Base-by-base conservation (phyloP, 352 stramenopile genomes). In the Phytopythium litorale region DNA sequence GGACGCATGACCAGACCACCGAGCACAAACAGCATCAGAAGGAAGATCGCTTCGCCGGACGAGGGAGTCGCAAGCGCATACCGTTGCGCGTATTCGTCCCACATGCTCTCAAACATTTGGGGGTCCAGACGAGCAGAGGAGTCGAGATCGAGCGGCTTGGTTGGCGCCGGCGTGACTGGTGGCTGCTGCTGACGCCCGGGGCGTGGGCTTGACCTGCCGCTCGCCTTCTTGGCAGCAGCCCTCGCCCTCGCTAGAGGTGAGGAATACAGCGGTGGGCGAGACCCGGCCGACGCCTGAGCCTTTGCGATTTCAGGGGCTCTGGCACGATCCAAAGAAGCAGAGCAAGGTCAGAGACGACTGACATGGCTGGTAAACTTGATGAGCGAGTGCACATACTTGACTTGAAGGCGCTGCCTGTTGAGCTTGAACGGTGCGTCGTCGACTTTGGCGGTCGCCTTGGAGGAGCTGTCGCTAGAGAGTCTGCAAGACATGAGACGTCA, bases 51-150 rank as follows among this genome's bases (percentile, higher is more conserved):
- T 45, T 45, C 42, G 32, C 2, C 19, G n/a, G 23, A 55, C 56
- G 11, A 73, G 16, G 4, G 45, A 25, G 7, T 21, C 0, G 25
- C 42, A 49, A 49, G 9, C 13, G 21, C 74, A 15, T 63, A 90
- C 81, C 79, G 73, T 62, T 90, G 70, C 1, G 88, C 63, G 45
- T 87, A 92, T 63, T 91, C 76, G 13, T 91, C 81, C 83, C 83
- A 94, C 64, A 94, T 72, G 59, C 63, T 86, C 66, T 94, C 82
- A 46, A 91, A 94, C 18, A 66, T 68, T 57, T 89, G 88, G 0
- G 80, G 75, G 56, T 93, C 66, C 8, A 93, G 67, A 13, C 67
- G 71, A 15, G 67, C 70, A 19, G 58, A 55, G 7, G 23, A 33
- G 40, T 94, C 81, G 8, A 94, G 49, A 51, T 81, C 70, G 33